A percentile compares a stretch with the other conserved stretches of the same genome.
Evolutionary conservation across 805 yeast genomes (phyloP).

Genomic region (Kuraishia cidri): DNA sequence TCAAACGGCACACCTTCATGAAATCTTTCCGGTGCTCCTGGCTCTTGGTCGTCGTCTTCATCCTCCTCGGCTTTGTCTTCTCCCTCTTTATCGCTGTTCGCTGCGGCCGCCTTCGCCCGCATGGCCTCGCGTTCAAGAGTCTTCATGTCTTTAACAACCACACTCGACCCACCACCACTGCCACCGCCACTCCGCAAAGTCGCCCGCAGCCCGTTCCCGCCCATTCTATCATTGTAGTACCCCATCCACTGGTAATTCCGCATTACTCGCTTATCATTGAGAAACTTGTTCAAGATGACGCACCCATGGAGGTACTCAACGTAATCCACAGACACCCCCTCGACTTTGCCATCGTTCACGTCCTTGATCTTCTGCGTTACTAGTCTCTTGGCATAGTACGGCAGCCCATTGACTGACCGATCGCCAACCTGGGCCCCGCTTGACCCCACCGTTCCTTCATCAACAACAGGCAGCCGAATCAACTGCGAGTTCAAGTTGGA

Average conservation of each 20-base stretch:
- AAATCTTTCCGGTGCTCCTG: not conserved
- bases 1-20: not conserved
- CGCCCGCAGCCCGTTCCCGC: conserved; percentile 16
- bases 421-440: conserved; percentile 33
- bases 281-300: conserved; percentile 32
- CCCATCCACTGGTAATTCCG: conserved; percentile 38
- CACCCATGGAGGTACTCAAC: conserved; percentile 41
- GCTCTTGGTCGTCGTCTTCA: conserved; percentile 3
- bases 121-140: too few species aligned
- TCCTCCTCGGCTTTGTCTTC: not conserved
- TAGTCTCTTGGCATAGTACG: conserved; percentile 2
- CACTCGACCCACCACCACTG: too few species aligned
- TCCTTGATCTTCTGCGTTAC: conserved; percentile 19
- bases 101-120: too few species aligned
- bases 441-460: conserved; percentile 13
- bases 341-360: conserved; percentile 9
- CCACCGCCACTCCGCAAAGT: too few species aligned
- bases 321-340: conserved; percentile 28
- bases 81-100: not conserved
- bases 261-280: conserved; percentile 29
- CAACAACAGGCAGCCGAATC: too few species aligned
- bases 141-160: too few species aligned
- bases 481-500: too few species aligned
- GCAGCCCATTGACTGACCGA: conserved; percentile 3
- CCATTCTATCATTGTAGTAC: conserved; percentile 36